Evolutionary conservation across 331 rosid genomes (phyloP).

Genomic region (Cydonia oblonga): DNA sequence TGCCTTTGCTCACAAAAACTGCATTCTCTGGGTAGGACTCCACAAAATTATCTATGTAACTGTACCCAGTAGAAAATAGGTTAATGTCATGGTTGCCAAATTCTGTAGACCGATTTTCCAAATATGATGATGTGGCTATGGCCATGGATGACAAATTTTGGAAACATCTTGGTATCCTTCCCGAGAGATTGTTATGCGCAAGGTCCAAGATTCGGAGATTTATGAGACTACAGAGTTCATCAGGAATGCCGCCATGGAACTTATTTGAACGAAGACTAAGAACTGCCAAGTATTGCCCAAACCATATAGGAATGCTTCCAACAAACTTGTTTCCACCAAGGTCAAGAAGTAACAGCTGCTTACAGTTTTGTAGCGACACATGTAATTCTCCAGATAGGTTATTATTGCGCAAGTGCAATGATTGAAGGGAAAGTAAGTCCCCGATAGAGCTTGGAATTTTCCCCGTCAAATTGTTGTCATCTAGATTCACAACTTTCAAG

Average conservation of each 20-base stretch:
- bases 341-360: slow-evolving; percentile 14
- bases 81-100: too few relatives aligned
- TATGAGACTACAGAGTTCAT: background rate
- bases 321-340: slow-evolving; percentile 17
- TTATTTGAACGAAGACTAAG: slow-evolving; percentile 5
- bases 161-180: background rate
- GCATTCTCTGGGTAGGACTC: background rate
- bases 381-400: slow-evolving; percentile 3
- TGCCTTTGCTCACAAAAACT: background rate
- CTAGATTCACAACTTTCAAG: background rate
- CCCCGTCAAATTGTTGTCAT: background rate
- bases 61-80: too few relatives aligned
- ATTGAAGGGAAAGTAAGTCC: background rate
- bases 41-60: too few relatives aligned
- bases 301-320: slow-evolving; percentile 22
- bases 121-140: too few relatives aligned
- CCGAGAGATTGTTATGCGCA: background rate
- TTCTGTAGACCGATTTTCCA: too few relatives aligned
- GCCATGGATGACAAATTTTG: background rate
- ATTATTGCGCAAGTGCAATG: background rate
- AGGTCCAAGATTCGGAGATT: background rate
- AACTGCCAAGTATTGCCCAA: slow-evolving; percentile 21
- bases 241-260: background rate
- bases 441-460: background rate
- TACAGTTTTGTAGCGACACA: slow-evolving; percentile 7